A percentile compares a stretch with the other conserved stretches of the same genome.
phyloP scores from a whole-genome alignment of 2,329 filamentous ascomycete species.

The Alternaria solani region DNA sequence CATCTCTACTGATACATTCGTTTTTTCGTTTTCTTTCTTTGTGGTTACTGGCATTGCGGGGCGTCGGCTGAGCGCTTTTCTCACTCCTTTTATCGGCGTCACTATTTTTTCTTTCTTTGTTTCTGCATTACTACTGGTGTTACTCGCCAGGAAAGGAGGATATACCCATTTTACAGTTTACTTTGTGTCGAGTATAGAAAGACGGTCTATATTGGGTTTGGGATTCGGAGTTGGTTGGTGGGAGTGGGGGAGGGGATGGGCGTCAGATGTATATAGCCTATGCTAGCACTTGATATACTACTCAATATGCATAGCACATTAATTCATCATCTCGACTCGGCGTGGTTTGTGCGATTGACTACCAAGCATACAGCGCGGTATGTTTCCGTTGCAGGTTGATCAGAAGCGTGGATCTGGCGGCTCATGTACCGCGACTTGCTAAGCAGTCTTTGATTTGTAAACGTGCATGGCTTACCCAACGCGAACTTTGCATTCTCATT shows the following conservation, averaged over 20 bases:
- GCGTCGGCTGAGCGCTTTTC: not conserved
- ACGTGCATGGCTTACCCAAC: not conserved
- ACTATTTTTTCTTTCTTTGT: not conserved
- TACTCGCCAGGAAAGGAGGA: not conserved
- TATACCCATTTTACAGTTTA: slow-evolving; percentile 17
- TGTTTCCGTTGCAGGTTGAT: not conserved
- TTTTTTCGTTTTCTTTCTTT: not conserved
- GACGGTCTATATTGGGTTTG: not conserved
- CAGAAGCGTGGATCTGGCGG: not conserved
- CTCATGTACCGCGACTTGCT: not conserved
- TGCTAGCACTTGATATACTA: not conserved
- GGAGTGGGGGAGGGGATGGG: not conserved
- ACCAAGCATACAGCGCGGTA: not conserved
- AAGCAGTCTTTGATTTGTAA: not conserved
- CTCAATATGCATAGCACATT: not conserved
- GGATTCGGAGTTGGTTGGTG: not conserved
- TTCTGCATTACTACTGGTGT: slow-evolving; percentile 6
- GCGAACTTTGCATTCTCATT: not conserved
- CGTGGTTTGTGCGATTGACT: rapidly evolving
- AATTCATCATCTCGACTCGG: not conserved
- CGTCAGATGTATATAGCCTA: not conserved
- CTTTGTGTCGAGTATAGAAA: slow-evolving; percentile 10
- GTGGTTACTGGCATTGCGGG: not conserved
- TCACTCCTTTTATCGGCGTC: not conserved
- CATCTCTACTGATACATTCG: not conserved